A percentile compares a stretch with the other conserved stretches of the same genome.
phyloP scores from a whole-genome alignment of 768 basidiomycete species.

The Pleurotus tuoliensis region DNA sequence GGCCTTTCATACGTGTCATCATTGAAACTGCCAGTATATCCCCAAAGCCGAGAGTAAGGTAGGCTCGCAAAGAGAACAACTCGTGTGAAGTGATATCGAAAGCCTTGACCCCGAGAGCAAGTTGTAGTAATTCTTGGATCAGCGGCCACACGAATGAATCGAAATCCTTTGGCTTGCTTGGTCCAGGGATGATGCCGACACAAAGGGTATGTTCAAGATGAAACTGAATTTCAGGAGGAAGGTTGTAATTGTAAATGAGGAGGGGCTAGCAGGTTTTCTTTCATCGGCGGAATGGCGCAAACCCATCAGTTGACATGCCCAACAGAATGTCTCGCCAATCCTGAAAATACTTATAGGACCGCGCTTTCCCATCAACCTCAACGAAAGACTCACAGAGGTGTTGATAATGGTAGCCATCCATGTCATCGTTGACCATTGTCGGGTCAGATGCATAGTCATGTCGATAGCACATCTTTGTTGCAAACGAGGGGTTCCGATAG shows the following conservation, averaged over 20 bases:
- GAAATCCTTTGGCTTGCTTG: constrained; percentile 22
- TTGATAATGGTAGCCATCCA: constrained; percentile 27
- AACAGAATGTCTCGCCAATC: constrained; percentile 34
- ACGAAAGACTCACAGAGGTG: constrained; percentile 18
- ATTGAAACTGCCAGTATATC: constrained; percentile 10
- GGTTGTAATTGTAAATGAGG: too few species aligned
- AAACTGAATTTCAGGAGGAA: too few species aligned
- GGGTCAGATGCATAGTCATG: constrained; percentile 12
- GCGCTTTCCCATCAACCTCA: constrained; percentile 17
- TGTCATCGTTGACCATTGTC: constrained; percentile 25
- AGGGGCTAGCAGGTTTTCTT: too few species aligned
- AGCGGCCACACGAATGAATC: constrained; percentile 34
- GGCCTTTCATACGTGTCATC: constrained; percentile 6
- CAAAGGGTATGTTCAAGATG: too few species aligned
- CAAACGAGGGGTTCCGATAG: constrained; percentile 16
- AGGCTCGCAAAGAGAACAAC: constrained; percentile 15
- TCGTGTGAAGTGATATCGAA: constrained; percentile 17
- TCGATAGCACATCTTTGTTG: constrained; percentile 25
- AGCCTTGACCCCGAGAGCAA: constrained; percentile 27
- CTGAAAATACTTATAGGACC: constrained; percentile 25
- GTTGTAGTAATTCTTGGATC: constrained; percentile 26
- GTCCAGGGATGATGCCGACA: too few species aligned
- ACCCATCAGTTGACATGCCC: constrained; percentile 34
- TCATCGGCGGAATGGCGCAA: constrained; percentile 24
- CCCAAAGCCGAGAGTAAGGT: not conserved